These are phyloP conservation scores for Anisogramma anomala DNA, from an alignment of 2,329 filamentous ascomycete genomes.

Conservation along the genomic window DNA sequence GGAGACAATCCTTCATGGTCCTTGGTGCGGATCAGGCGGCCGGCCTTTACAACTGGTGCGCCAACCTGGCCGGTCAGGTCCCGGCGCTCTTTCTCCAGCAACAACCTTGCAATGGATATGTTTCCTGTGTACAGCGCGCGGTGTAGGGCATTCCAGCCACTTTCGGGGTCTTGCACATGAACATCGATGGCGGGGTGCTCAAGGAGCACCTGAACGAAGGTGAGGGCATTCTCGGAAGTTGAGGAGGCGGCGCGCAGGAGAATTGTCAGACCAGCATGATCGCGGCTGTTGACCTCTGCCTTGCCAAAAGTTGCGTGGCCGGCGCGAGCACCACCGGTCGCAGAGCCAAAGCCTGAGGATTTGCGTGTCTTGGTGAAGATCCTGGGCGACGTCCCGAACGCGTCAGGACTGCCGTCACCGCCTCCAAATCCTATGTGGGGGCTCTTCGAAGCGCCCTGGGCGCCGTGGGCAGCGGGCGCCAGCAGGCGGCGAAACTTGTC, in stretches of 20 bases:
- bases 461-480: slow-evolving; percentile 53
- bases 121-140: slow-evolving; percentile 85
- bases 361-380: slow-evolving; percentile 39
- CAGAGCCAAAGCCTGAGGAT: slow-evolving; percentile 36
- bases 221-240: slow-evolving; percentile 52
- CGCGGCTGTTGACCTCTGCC: slow-evolving; percentile 73
- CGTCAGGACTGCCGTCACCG: slow-evolving; percentile 26
- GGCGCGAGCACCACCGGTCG: slow-evolving; percentile 31
- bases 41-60: slow-evolving; percentile 48
- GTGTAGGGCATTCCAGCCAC: slow-evolving; percentile 91
- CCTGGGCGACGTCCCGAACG: slow-evolving; percentile 38
- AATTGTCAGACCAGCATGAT: slow-evolving; percentile 69
- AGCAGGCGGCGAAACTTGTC: slow-evolving; percentile 85
- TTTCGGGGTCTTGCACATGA: slow-evolving; percentile 79
- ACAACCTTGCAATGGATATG: slow-evolving; percentile 68
- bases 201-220: slow-evolving; percentile 68
- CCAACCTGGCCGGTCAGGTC: slow-evolving; percentile 50
- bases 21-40: slow-evolving; percentile 83
- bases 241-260: slow-evolving; percentile 78
- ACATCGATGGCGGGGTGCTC: slow-evolving; percentile 76
- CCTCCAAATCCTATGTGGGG: slow-evolving; percentile 30
- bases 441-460: slow-evolving; percentile 44
- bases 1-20: slow-evolving; percentile 91
- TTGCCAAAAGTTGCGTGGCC: slow-evolving; percentile 32
- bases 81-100: slow-evolving; percentile 66